Conservation (phyloP, 2,329 filamentous ascomycete genomes). For the Paecilomyces sp. region DNA sequence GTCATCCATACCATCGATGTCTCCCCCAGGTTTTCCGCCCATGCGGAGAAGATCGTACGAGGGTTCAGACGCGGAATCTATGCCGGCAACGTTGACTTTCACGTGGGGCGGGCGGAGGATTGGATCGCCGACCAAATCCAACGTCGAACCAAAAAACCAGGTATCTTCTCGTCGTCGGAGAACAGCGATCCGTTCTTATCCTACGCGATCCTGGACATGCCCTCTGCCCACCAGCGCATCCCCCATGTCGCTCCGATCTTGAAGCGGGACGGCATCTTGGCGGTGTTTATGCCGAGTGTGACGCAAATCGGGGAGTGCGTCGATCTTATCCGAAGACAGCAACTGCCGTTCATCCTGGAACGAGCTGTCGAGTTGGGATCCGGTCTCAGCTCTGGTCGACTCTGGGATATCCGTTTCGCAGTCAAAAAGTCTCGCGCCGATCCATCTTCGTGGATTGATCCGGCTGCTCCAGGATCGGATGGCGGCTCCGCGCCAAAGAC, state of each 20-base stretch:
- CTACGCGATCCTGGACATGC: slow-evolving; percentile 68
- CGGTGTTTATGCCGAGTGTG: slow-evolving; percentile 69
- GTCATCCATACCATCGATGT: slow-evolving; percentile 70
- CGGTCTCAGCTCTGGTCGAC: slow-evolving; percentile 39
- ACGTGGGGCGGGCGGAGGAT: slow-evolving; percentile 57
- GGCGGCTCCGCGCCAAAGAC: slow-evolving; percentile 6
- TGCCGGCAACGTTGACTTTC: slow-evolving; percentile 63
- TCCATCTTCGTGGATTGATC: slow-evolving; percentile 21
- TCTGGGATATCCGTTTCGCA: slow-evolving; percentile 41
- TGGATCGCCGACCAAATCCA: slow-evolving; percentile 53
- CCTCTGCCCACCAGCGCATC: slow-evolving; percentile 49
- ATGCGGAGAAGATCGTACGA: slow-evolving; percentile 58
- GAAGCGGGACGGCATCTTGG: slow-evolving; percentile 56
- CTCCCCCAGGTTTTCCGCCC: slow-evolving; percentile 53
- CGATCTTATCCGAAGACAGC: slow-evolving; percentile 45
- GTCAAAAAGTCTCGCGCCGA: slow-evolving; percentile 29
- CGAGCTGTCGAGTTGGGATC: slow-evolving; percentile 39
- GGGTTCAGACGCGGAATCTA: slow-evolving; percentile 67
- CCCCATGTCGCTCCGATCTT: slow-evolving; percentile 46
- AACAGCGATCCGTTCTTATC: slow-evolving; percentile 55
- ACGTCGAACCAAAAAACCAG: slow-evolving; percentile 19
- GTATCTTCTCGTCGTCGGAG: slow-evolving; percentile 9
- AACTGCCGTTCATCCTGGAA: slow-evolving; percentile 46
- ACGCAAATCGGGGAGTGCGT: slow-evolving; percentile 67
- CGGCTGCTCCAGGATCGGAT: slow-evolving; percentile 8